Percentiles rank a stretch among this genome's conserved stretches.
Evolutionary conservation across 257 asterid genomes (phyloP).

Genomic region (Knoxia roxburghii): DNA sequence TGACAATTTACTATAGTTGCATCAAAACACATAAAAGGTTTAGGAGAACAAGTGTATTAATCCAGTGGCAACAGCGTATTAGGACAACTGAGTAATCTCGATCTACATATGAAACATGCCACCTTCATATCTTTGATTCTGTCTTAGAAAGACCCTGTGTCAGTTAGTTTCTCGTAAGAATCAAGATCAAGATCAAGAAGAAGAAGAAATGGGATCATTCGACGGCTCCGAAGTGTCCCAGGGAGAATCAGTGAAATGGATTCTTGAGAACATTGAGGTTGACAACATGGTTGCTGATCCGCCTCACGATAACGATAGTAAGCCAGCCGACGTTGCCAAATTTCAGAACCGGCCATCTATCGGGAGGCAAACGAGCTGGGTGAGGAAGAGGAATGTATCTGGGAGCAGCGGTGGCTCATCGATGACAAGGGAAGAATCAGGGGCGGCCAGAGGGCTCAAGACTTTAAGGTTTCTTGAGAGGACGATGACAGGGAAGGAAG

Average conservation of each 20-base stretch:
- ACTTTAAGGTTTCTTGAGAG: slow-evolving; percentile 77
- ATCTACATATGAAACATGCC: neutral
- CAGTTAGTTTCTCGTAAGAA: no score
- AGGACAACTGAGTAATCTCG: no score
- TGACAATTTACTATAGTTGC: no score
- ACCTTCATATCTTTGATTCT: neutral
- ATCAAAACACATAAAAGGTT: neutral
- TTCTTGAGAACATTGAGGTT: slow-evolving; percentile 45
- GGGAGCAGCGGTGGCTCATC: slow-evolving; percentile 12
- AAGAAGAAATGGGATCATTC: slow-evolving; percentile 25
- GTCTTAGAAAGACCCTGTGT: no score
- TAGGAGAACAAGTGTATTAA: neutral
- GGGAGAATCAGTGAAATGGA: slow-evolving; percentile 42
- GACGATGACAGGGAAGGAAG: slow-evolving; percentile 70
- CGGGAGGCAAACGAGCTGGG: slow-evolving; percentile 10
- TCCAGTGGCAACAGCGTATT: neutral
- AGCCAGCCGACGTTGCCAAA: neutral
- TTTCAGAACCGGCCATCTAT: neutral
- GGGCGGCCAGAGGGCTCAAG: slow-evolving; percentile 56
- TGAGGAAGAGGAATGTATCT: slow-evolving; percentile 26
- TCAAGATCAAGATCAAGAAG: neutral
- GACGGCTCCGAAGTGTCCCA: slow-evolving; percentile 7
- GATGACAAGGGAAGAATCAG: slow-evolving; percentile 51
- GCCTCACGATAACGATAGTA: slow-evolving; percentile 21
- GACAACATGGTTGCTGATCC: slow-evolving; percentile 35